A percentile compares a stretch with the other conserved stretches of the same genome.
phyloP scores from a whole-genome alignment of 2,329 filamentous ascomycete genomes.

The Aschersonia sp. region DNA sequence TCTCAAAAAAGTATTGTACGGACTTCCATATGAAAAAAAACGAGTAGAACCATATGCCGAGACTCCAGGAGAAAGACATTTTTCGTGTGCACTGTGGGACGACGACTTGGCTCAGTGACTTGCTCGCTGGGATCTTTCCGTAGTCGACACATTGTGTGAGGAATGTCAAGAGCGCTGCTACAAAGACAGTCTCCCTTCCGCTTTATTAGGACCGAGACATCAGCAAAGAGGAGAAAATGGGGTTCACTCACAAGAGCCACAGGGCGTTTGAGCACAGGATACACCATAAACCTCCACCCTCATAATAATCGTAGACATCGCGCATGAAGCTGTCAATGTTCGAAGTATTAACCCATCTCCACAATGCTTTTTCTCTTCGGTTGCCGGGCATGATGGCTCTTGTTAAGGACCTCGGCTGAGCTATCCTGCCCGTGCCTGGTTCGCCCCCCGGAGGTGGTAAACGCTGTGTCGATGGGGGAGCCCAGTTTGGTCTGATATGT shows the following conservation, averaged over 20 bases:
- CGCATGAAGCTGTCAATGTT: conserved; percentile 80
- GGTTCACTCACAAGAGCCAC: conserved; percentile 51
- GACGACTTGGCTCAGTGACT: conserved; percentile 34
- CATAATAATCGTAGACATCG: conserved; percentile 75
- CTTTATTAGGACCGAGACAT: conserved; percentile 1
- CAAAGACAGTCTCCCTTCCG: conserved; percentile 60
- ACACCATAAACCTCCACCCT: conserved; percentile 71
- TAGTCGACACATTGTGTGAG: conserved; percentile 80
- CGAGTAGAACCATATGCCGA: conserved; percentile 70
- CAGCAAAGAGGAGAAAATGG: neutral
- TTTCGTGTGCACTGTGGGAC: conserved; percentile 60
- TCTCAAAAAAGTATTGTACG: conserved; percentile 58
- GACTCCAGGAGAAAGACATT: conserved; percentile 63
- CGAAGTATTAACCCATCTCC: conserved; percentile 83
- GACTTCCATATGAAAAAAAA: conserved; percentile 76
- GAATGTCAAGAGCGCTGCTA: conserved; percentile 70
- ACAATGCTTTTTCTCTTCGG: conserved; percentile 62
- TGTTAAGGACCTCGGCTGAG: conserved; percentile 15
- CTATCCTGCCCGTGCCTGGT: conserved; percentile 2
- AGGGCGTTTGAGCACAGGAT: conserved; percentile 60
- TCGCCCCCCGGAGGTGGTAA: conserved; percentile 17
- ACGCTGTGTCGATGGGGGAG: neutral
- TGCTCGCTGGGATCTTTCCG: conserved; percentile 52
- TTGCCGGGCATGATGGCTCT: conserved; percentile 16
- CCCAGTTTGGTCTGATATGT: neutral